Evolutionary conservation across 106 monocot species (phyloP), one percentile per base, ranked within the genome.

Genomic region (Allium fistulosum): DNA sequence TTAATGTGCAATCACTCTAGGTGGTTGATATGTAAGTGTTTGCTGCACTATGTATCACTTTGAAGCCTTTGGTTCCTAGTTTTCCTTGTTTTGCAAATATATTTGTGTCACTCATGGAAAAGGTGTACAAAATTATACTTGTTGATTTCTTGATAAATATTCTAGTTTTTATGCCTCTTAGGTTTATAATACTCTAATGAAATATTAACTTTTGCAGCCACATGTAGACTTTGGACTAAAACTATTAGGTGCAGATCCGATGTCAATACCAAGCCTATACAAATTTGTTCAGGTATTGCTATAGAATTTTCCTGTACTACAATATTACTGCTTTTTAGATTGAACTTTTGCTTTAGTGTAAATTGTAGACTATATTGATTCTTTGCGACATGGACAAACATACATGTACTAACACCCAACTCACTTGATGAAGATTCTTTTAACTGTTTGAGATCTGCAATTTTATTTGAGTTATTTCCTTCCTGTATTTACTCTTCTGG

Each of bases 211-310:
- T 75, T 60, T 71, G 64, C 76, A 91, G 91, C 91, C 91, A 71
- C 87, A 91, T 74, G 87, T 91, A 70, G 87, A 91, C 60, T 91
- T 91, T 84, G 92, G 92, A 26, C 70, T 87, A 48, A 92, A 92
- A 71, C 73, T 92, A 68, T 48, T 87, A 3, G 84, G 87, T 65
- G 87, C 84, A 70, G 92, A 92, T 76, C 37, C 85, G 26, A 92
- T 92, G 91, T 74, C 91, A 13, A 85, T 92, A 69, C 91, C 87
- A 61, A 84, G 84, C 58, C 67, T 87, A 57, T 84, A 92, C 62
- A 70, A 78, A 76, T n/a, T n/a, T n/a, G n/a, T n/a, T n/a, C n/a
- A n/a, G n/a, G n/a, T n/a, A n/a, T n/a, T n/a, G n/a, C n/a, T n/a
- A n/a, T n/a, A n/a, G n/a, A n/a, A n/a, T 74, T 22, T 22, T 22